phyloP scores from a whole-genome alignment of 139 green algal genomes.

The Chlorella sp. region DNA sequence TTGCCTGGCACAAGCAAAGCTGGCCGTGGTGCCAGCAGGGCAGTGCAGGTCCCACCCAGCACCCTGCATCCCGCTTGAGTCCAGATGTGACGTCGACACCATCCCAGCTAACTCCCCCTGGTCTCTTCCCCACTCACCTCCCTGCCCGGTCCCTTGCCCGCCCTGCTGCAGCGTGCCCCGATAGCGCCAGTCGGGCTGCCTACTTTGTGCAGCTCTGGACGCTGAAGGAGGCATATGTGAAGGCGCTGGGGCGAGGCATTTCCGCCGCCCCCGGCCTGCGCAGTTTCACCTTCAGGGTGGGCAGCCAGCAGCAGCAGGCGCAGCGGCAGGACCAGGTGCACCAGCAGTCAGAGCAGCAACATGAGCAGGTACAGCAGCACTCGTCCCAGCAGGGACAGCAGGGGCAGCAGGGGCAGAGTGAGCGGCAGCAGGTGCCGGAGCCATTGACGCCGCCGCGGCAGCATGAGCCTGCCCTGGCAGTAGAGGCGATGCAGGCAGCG shows the following conservation, averaged over 20 bases:
- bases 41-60: neutral
- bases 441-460: no score
- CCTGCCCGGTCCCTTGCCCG: neutral
- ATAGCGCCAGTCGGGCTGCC: neutral
- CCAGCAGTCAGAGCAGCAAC: neutral
- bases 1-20: neutral
- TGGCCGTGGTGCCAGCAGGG: no score
- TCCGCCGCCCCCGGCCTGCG: slow-evolving; percentile 63
- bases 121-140: neutral
- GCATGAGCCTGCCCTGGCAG: no score
- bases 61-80: neutral
- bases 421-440: neutral
- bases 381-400: neutral
- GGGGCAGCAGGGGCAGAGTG: neutral
- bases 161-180: slow-evolving; percentile 3
- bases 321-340: neutral
- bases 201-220: slow-evolving; percentile 79
- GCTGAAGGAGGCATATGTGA: slow-evolving; percentile 85
- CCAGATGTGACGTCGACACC: neutral
- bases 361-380: neutral
- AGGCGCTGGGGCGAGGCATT: slow-evolving; percentile 79
- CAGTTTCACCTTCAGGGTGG: slow-evolving; percentile 61
- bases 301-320: neutral
- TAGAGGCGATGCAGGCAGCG: no score
- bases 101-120: no score